Evolutionary conservation across 179 eudicot genomes (phyloP), one percentile per base, ranked within the genome.

Genomic region (Heliamphora ciliata): DNA sequence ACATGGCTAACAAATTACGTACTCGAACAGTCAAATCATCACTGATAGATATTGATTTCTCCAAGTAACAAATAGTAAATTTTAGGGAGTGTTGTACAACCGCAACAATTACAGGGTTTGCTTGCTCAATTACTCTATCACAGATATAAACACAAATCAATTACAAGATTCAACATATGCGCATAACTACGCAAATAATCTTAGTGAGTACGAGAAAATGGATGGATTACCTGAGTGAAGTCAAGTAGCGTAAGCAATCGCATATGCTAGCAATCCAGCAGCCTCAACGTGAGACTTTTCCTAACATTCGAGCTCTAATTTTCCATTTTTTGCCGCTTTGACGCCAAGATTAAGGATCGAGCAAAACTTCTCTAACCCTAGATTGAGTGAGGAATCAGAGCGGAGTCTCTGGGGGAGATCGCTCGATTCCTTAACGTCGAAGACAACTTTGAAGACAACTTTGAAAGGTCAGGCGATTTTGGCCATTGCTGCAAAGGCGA

Each of bases 1-100:
- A 31, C 8, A 44, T 69, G 18, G 51, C 67, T 67, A 72, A 14
- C 55, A 40, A 63, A 83, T 9, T 74, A 88, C 88, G 81, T 79
- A 97, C 99, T 98, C 93, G 99, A 82, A 90, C 81, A 82, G 84
- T 89, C 51, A 82, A 84, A 78, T 92, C 97, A 58, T 94, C 99
- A 70, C 85, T 68, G 48, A 73, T 79, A 50, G 83, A 9, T 21
- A 81, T 74, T 44, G 87, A 89, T 82, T 91, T 92, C 87, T 97
- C 98, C 91, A 97, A 87, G 83, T 85, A 91, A 83, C 92, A 89
- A 83, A 93, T 74, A 18, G 93, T 93, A 69, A 94, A 93, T 86
- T 94, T 95, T 83, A 97, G 81, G 7, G 96, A 90, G 80, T 90
- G 87, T 59, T 90, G 91, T 64, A 93, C 85, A 47, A 89, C 89